Evolutionary conservation across 805 yeast species (phyloP).

Genomic region (Starmera dryadoides): DNA sequence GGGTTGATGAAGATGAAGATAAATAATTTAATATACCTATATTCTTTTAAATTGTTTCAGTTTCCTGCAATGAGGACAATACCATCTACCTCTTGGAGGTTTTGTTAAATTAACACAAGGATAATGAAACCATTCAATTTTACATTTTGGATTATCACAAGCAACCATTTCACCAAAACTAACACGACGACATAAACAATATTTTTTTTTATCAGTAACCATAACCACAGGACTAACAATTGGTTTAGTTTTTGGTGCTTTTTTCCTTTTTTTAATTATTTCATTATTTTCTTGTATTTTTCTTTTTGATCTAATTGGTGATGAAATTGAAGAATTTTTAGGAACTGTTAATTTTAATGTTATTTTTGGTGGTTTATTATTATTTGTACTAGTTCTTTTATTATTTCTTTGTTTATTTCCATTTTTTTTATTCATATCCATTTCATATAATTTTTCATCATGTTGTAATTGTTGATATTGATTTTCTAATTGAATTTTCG

Average conservation of each 20-base stretch:
- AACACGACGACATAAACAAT: conserved; percentile 40
- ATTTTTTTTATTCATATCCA: conserved; percentile 15
- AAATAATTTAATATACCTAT: background rate
- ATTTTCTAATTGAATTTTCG: conserved; percentile 13
- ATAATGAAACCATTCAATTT: conserved; percentile 76
- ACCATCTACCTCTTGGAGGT: conserved; percentile 67
- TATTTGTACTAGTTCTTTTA: conserved; percentile 10
- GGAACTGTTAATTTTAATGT: conserved; percentile 6
- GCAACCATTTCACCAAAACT: conserved; percentile 81
- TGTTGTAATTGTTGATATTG: conserved; percentile 19
- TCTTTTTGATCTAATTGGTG: conserved; percentile 2
- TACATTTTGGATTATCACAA: conserved; percentile 74
- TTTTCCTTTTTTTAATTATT: background rate
- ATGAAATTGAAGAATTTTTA: conserved; percentile 1
- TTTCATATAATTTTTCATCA: conserved; percentile 18
- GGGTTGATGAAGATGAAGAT: conserved; percentile 28
- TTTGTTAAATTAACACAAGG: conserved; percentile 60
- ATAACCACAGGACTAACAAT: background rate
- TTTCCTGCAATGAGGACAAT: conserved; percentile 44
- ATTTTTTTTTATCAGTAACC: conserved; percentile 10
- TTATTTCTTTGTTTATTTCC: conserved; percentile 1
- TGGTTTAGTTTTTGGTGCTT: background rate
- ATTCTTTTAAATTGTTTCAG: conserved; percentile 5
- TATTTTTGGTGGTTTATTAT: background rate
- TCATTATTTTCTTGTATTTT: background rate